Evolutionary conservation across 1,284 basidiomycete genomes (phyloP), one percentile per base, ranked within the genome.

Genomic region (Chondrostereum purpureum): DNA sequence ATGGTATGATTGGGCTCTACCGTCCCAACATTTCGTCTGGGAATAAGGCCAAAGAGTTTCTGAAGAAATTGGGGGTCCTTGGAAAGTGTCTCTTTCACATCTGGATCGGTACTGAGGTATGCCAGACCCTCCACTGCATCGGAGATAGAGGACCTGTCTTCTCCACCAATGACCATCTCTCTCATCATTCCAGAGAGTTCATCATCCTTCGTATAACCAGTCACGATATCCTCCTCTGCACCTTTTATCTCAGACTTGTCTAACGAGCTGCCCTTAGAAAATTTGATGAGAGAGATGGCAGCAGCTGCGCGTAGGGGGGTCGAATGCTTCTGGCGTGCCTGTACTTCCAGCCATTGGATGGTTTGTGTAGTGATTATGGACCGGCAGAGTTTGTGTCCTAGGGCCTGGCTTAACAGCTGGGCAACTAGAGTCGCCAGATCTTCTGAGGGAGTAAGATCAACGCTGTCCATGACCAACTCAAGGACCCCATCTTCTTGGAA

Each of bases 71-170:
- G 51, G 0, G 67, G 22, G 51, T 84, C 75, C 12, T 65, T 65
- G 12, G 80, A 75, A 36, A 93, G 64, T 22, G 61, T 58, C 51
- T 84, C 81, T 61, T 90, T 89, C 51, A 88, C 69, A 1, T 62
- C 51, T 0, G 88, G 71, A 50, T 81, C 76, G 23, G 77, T 67
- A 48, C 81, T 88, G 46, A 92, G 76, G 61, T 93, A 88, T 5
- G 87, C 87, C 43, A 96, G 65, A 0, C 84, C 90, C 65, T 96
- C 92, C 14, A 93, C 68, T 5, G 80, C 81, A 51, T 89, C 83
- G 5, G 71, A 63, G 21, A 75, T 57, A 31, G 75, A 73, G 16
- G 68, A 60, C 11, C 58, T 52, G 27, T 66, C 53, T 31, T 66
- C 61, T 16, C 62, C 61, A 49, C 59, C 62, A 35, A 73, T 49